Evolutionary conservation across 2,329 filamentous ascomycete genomes (phyloP).

Genomic region (Hypoxylon sp.): DNA sequence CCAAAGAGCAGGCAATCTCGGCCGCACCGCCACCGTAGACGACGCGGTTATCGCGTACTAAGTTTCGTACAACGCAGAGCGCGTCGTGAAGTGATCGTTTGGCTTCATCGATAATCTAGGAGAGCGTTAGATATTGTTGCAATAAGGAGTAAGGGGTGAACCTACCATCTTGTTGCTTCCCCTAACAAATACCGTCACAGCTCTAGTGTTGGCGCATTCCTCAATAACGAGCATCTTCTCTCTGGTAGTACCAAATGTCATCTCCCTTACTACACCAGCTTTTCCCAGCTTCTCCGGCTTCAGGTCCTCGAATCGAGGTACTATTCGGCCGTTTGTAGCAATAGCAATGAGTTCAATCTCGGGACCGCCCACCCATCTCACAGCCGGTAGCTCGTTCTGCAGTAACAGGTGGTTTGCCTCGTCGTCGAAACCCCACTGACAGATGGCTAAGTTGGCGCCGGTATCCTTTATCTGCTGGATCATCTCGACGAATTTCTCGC

Average conservation of each 20-base stretch:
- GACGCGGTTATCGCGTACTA: slow-evolving; percentile 95
- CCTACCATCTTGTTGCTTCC: slow-evolving; percentile 99
- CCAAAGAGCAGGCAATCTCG: slow-evolving; percentile 96
- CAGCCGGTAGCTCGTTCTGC: slow-evolving; percentile 95
- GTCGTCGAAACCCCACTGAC: slow-evolving; percentile 99
- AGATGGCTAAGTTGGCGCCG: slow-evolving; percentile 96
- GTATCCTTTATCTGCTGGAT: slow-evolving; percentile 98
- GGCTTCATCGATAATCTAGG: slow-evolving; percentile 96
- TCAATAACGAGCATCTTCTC: slow-evolving; percentile 99
- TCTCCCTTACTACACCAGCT: slow-evolving; percentile 91
- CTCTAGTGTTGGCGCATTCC: slow-evolving; percentile 97
- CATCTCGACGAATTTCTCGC: slow-evolving; percentile 98
- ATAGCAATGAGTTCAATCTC: slow-evolving; percentile 99
- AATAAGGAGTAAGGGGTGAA: slow-evolving; percentile 30
- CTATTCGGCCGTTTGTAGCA: slow-evolving; percentile 97
- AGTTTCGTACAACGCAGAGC: slow-evolving; percentile 95
- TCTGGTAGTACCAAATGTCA: slow-evolving; percentile 96
- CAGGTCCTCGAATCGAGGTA: slow-evolving; percentile 96
- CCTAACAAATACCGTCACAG: slow-evolving; percentile 95
- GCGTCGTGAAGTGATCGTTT: slow-evolving; percentile 98
- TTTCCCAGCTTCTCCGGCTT: slow-evolving; percentile 90
- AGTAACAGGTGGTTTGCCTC: slow-evolving; percentile 98
- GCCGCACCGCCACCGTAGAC: slow-evolving; percentile 98
- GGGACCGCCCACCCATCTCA: slow-evolving; percentile 97
- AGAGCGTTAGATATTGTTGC: slow-evolving; percentile 35